Conservation (phyloP, 495 filamentous ascomycete species). For the Alectoria sarmentosa region DNA sequence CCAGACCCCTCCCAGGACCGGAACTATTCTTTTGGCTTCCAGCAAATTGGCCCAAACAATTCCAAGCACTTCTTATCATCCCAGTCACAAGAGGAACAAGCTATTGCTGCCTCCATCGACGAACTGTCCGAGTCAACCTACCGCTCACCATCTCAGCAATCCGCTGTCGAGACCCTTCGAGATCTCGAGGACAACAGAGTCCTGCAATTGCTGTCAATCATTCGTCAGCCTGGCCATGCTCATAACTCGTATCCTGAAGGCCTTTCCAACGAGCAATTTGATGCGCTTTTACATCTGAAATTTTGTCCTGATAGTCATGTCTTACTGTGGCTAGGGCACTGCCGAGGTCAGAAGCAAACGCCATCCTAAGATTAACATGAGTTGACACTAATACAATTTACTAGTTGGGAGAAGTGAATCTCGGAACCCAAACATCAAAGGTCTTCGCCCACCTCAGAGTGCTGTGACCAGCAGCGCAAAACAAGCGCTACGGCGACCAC, state of each 20-base stretch:
- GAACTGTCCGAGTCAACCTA: not conserved
- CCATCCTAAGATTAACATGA: no score
- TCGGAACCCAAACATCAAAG: not conserved
- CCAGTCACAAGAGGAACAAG: not conserved
- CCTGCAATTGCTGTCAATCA: not conserved
- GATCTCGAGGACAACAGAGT: not conserved
- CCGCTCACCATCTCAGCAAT: not conserved
- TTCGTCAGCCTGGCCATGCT: not conserved
- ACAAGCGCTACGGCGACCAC: not conserved
- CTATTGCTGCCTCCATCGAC: not conserved
- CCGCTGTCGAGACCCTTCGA: not conserved
- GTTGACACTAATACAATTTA: not conserved
- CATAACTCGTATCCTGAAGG: no score
- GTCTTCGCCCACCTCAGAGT: not conserved
- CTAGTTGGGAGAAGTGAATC: not conserved
- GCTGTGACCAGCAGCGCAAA: not conserved
- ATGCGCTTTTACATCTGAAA: conserved; percentile 6
- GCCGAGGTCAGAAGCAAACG: not conserved
- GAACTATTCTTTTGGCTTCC: not conserved
- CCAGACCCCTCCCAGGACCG: not conserved
- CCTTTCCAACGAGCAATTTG: not conserved
- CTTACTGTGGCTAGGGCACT: not conserved
- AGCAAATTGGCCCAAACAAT: not conserved
- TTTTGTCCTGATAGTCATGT: not conserved
- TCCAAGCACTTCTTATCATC: not conserved